These are phyloP conservation scores for Pleurotus citrinopileatus DNA, from an alignment of 768 basidiomycete species.

Conservation along the genomic window DNA sequence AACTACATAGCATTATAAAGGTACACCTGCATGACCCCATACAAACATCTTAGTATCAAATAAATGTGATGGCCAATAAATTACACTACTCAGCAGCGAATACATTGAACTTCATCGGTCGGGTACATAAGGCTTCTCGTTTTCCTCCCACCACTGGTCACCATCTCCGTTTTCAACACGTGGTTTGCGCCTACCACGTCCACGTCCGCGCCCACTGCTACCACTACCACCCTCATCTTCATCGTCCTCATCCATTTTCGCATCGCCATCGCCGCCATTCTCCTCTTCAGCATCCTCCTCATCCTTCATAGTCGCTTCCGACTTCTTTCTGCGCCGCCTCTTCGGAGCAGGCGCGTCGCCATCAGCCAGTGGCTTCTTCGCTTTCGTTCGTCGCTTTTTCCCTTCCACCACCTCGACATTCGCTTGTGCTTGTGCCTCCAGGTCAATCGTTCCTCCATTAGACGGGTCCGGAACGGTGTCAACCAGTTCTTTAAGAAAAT, in stretches of 20 bases:
- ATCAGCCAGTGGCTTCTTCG: slow-evolving; percentile 40
- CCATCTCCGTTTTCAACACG: slow-evolving; percentile 40
- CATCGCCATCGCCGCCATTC: slow-evolving; percentile 23
- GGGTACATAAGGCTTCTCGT: background rate
- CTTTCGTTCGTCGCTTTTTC: slow-evolving; percentile 60
- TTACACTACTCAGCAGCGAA: background rate
- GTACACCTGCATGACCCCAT: too few relatives aligned
- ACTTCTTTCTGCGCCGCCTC: slow-evolving; percentile 50
- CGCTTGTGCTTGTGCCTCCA: slow-evolving; percentile 38
- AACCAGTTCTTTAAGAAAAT: slow-evolving; percentile 93
- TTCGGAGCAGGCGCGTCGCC: slow-evolving; percentile 38
- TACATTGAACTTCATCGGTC: background rate
- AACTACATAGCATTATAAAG: too few relatives aligned
- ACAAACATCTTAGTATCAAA: background rate
- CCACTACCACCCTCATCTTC: slow-evolving; percentile 20
- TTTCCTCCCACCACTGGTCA: slow-evolving; percentile 31
- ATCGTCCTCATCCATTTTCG: slow-evolving; percentile 37
- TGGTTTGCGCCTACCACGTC: too few relatives aligned
- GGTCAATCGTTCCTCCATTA: slow-evolving; percentile 73
- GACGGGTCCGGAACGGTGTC: slow-evolving; percentile 85
- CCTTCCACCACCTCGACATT: slow-evolving; percentile 44
- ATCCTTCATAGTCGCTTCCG: slow-evolving; percentile 30
- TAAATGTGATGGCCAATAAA: background rate
- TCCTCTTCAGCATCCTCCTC: slow-evolving; percentile 29
- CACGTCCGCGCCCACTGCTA: slow-evolving; percentile 14